phyloP scores from a whole-genome alignment of 1,139 yeast genomes.

The Candida sanyaensis region DNA sequence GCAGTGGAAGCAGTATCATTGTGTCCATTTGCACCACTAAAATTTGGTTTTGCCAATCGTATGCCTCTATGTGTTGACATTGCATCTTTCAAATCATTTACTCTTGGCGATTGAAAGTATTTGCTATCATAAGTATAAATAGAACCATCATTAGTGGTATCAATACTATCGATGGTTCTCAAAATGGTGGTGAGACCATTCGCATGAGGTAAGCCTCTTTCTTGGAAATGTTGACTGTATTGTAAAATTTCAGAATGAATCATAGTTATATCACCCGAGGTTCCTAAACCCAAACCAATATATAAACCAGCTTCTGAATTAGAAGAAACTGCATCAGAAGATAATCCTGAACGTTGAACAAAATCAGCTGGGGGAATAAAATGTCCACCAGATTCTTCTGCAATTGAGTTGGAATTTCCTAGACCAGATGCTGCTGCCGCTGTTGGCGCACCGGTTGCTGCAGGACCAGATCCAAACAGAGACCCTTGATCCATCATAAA shows the following conservation, averaged over 20 bases:
- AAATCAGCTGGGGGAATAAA: slow-evolving; percentile 11
- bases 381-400: slow-evolving; percentile 7
- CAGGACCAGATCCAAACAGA: neutral
- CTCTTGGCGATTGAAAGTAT: slow-evolving; percentile 34
- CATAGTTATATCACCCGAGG: slow-evolving; percentile 42
- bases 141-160: slow-evolving; percentile 19
- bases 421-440: neutral
- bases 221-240: slow-evolving; percentile 16
- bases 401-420: neutral
- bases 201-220: slow-evolving; percentile 13
- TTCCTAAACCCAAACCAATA: slow-evolving; percentile 38
- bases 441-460: slow-evolving; percentile 1
- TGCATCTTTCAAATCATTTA: slow-evolving; percentile 48
- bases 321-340: slow-evolving; percentile 13
- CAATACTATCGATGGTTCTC: slow-evolving; percentile 7
- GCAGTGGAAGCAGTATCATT: slow-evolving; percentile 12
- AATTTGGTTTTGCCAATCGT: slow-evolving; percentile 1
- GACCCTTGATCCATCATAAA: slow-evolving; percentile 7
- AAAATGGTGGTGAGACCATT: slow-evolving; percentile 9
- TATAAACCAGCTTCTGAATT: slow-evolving; percentile 15
- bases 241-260: slow-evolving; percentile 39
- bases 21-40: slow-evolving; percentile 3
- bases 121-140: slow-evolving; percentile 19
- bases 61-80: slow-evolving; percentile 17
- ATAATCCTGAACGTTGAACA: slow-evolving; percentile 11